Base-by-base conservation (phyloP, 371 early-diverging fungal genomes). In the Mucor indicus region DNA sequence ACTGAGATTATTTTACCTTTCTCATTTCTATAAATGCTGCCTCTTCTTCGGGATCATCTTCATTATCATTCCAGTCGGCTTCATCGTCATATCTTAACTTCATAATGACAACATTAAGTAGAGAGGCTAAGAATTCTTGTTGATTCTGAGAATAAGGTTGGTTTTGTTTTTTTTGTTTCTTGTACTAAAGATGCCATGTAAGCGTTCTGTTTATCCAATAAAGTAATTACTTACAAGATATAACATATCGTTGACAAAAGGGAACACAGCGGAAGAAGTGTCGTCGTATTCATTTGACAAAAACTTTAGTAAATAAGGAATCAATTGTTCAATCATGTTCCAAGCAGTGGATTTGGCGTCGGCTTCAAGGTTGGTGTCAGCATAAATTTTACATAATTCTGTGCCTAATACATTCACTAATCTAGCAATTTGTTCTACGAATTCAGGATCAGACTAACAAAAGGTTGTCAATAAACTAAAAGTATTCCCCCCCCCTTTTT, bases 11-110 rank as follows among this genome's bases (percentile, higher is more conserved):
- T n/a, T n/a, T n/a, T 67, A 86, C 89, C 76, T 87, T 86, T 42
- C 95, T 81, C 71, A 91, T 64, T 52, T 89, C 85, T 17, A 64
- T 53, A 55, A 95, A 93, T 39, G 84, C 50, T 0, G 57, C 57
- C 42, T 89, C 92, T 43, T 85, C 87, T 53, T 91, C 79, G 9
- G 71, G 88, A 27, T 84, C 92, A 35, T 87, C 89, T 19, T 84
- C 87, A 21, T 78, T 85, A 27, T 82, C 83, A 35, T 84, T 84
- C 75, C 85, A 87, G 12, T 87, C 89, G 29, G 79, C 75, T 25
- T 86, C 95, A 25, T 87, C 86, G 57, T 92, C 84, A 54, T 92
- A 96, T 71, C 91, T 89, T 81, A 95, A 85, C 74, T 95, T 95
- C 38, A 79, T 59, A 22, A 94, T 81, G 20, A 93, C 62, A 0